Percentiles rank a stretch among this genome's conserved stretches.
Conservation (phyloP, 306 rosid genomes). For the Benincasa hispida region DNA sequence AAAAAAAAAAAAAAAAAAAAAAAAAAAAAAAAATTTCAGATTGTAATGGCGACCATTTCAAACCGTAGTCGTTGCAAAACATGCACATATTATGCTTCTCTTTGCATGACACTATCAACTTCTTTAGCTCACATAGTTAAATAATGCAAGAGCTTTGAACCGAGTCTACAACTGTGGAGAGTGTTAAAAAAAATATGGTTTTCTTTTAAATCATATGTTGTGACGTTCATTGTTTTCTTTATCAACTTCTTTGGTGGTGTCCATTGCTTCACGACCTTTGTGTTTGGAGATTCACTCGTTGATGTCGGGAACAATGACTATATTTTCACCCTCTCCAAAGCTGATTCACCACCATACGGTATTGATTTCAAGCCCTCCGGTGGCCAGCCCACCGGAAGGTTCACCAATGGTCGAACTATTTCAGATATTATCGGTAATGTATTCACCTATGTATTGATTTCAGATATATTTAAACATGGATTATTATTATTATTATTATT, state of each 20-base stretch:
- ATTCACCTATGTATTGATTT: background rate
- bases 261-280: constrained; percentile 24
- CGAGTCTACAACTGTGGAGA: background rate
- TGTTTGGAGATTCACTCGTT: constrained; percentile 45
- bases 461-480: too few species aligned
- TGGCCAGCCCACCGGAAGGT: constrained; percentile 36
- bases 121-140: background rate
- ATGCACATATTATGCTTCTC: background rate
- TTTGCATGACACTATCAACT: background rate
- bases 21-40: background rate
- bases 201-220: background rate
- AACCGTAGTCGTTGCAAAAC: background rate
- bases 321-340: constrained; percentile 40
- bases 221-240: background rate
- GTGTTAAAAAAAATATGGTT: constrained; percentile 2
- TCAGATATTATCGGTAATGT: constrained; percentile 30
- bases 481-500: too few species aligned
- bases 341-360: constrained; percentile 38
- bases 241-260: background rate
- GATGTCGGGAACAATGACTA: constrained; percentile 46
- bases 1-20: background rate
- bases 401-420: constrained; percentile 43
- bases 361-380: constrained; percentile 41
- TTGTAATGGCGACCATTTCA: background rate
- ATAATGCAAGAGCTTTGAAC: background rate